Evolutionary conservation across 2,329 filamentous ascomycete species (phyloP), one percentile per base, ranked within the genome.

Genomic region (Aspergillus proliferans): DNA sequence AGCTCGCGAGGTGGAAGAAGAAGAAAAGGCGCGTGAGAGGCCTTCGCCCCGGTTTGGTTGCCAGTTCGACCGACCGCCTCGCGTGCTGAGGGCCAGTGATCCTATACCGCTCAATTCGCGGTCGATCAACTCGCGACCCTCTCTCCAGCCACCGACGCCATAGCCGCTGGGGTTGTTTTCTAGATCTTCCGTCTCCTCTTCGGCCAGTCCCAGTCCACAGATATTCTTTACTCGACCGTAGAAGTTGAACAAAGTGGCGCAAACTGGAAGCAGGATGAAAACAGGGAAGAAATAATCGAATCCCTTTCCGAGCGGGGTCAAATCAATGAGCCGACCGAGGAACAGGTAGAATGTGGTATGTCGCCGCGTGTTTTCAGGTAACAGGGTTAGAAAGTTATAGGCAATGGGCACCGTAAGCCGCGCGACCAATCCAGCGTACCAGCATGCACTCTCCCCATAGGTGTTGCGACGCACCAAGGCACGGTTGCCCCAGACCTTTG

Each of bases 401-500:
- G 88, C 85, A 7, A 98, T 78, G 1, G 93, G 93, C 0, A 98
- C 88, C 1, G 88, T 95, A 40, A 98, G 82, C 61, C 91, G 88
- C 46, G 93, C 92, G 9, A 96, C 87, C 66, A 96, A 89, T 50
- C 89, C 84, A 1, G 89, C 86, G 65, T 97, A 98, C 90, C 94
- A 98, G 58, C 92, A 94, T 0, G 93, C 93, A 45, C 86, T 89
- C 66, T 97, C 93, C 52, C 88, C 84, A 50, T 94, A 92, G 0
- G 93, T 98, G 64, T 95, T 93, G 49, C 93, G 84, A 51, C 82
- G 83, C 43, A 97, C 92, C 5, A 98, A 77, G 0, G 93, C 92
- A 30, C 93, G 84, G 44, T 94, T 93, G 49, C 93, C 87, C 93
- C 93, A 98, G n/a, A 96, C 90, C 63, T 93, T 94, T 59, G 95